phyloP scores from a whole-genome alignment of 2,329 filamentous ascomycete genomes.

The Cladosporium oxysporum region DNA sequence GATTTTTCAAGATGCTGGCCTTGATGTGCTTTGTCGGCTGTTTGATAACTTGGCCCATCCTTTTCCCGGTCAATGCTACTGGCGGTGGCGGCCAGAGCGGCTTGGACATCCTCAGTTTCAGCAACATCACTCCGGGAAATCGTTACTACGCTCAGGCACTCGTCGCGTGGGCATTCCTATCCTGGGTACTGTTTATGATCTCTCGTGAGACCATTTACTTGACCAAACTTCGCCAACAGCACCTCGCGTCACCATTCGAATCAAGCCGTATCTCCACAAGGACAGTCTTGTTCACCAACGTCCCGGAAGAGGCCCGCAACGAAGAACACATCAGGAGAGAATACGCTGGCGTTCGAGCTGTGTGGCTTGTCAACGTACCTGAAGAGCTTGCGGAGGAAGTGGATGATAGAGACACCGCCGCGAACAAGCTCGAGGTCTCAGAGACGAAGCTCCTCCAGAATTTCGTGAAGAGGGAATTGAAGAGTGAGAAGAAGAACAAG shows the following conservation, averaged over 20 bases:
- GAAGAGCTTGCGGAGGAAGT: conserved; percentile 46
- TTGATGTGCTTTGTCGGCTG: conserved; percentile 46
- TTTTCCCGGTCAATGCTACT: conserved; percentile 50
- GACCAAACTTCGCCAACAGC: conserved; percentile 49
- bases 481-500: conserved; percentile 37
- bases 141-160: conserved; percentile 47
- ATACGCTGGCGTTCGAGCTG: conserved; percentile 41
- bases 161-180: conserved; percentile 45
- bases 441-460: conserved; percentile 45
- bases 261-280: conserved; percentile 47
- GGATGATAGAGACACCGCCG: conserved; percentile 46
- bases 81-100: conserved; percentile 26
- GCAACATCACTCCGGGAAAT: conserved; percentile 41
- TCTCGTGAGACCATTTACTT: conserved; percentile 48
- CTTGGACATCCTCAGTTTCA: conserved; percentile 35
- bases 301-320: conserved; percentile 43
- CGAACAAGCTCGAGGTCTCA: conserved; percentile 46
- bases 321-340: conserved; percentile 43
- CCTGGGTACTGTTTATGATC: conserved; percentile 47
- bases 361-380: conserved; percentile 50
- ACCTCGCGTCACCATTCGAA: conserved; percentile 46
- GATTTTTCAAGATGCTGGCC: conserved; percentile 48
- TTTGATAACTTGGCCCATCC: conserved; percentile 48
- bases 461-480: conserved; percentile 32
- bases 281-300: conserved; percentile 49